Base-by-base conservation (phyloP, 768 basidiomycete genomes). In the Lyophyllum shimeji region DNA sequence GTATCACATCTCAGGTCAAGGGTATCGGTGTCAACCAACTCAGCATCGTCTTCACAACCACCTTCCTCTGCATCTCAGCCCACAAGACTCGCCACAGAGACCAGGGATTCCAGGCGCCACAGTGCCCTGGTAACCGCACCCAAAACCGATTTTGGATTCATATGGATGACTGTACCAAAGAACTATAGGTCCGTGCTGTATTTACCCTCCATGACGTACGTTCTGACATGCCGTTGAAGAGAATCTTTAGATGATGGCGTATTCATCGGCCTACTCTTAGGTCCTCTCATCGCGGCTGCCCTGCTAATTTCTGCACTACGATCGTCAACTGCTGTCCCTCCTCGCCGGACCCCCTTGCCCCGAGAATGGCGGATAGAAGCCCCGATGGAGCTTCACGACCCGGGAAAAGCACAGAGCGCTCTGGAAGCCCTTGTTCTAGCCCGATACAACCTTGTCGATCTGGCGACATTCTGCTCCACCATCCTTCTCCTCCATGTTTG, bases 161-260 rank as follows among this genome's bases (percentile, higher is more conserved):
- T 93, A 23, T 94, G 90, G 90, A 93, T 94, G 92, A 89, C 91
- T 15, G 90, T 92, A 4, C 87, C 89, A 0, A 91, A 92, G 70
- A 92, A 94, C 65, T 94, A 90, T 66, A 79, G 91, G 90, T 88
- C 60, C 25, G 5, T 21, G 24, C 49, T 52, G 8, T n/a, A 24
- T 27, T 48, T 7, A 43, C 42, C 12, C 25, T 18, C 44, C 45
- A 37, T 50, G 8, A 13, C 50, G 50, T 17, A 40, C n/a, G 12
- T 25, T 40, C 50, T 67, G 25, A 67, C 44, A 18, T 9, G 11
- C 8, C 13, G 25, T 27, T 29, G 12, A 57, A 94, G 93, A 66
- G 84, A 90, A 53, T 89, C 87, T 46, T 71, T 80, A 12, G 95
- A 96, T 66, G 94, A 97, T 68, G 95, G 95, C 13, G 84, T 88